Evolutionary conservation across 768 basidiomycete species (phyloP).

Genomic region (Boletales sp.): DNA sequence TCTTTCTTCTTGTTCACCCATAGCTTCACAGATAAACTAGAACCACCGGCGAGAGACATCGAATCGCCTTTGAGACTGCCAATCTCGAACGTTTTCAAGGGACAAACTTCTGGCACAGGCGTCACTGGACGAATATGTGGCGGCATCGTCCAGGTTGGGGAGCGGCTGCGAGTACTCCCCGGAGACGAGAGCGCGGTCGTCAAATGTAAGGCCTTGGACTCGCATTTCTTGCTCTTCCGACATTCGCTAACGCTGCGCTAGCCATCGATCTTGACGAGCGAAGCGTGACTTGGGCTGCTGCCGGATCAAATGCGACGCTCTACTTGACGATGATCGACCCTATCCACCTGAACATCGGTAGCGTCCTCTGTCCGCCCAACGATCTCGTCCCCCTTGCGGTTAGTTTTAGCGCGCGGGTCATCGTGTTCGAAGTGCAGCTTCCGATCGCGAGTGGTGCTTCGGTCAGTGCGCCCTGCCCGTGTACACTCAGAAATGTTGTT

Average conservation of each 20-base stretch:
- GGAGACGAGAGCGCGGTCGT: slow-evolving; percentile 89
- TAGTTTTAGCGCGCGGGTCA: slow-evolving; percentile 80
- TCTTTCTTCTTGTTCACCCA: not conserved
- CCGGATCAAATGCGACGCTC: slow-evolving; percentile 86
- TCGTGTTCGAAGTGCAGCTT: slow-evolving; percentile 88
- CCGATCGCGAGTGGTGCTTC: slow-evolving; percentile 87
- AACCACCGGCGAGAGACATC: slow-evolving; percentile 78
- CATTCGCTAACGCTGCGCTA: slow-evolving; percentile 28
- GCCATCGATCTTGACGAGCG: slow-evolving; percentile 85
- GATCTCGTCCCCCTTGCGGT: slow-evolving; percentile 74
- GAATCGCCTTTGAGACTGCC: slow-evolving; percentile 78
- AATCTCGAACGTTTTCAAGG: slow-evolving; percentile 93
- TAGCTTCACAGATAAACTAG: slow-evolving; percentile 62
- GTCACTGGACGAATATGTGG: slow-evolving; percentile 82
- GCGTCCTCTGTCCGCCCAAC: slow-evolving; percentile 75
- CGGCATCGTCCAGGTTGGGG: slow-evolving; percentile 90
- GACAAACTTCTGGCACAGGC: slow-evolving; percentile 71
- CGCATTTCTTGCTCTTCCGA: not conserved
- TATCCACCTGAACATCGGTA: slow-evolving; percentile 82
- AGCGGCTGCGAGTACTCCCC: slow-evolving; percentile 80
- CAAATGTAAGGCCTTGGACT: slow-evolving; percentile 43
- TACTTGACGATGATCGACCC: slow-evolving; percentile 83
- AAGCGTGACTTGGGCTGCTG: slow-evolving; percentile 79
- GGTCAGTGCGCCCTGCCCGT: slow-evolving; percentile 39
- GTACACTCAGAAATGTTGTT: not conserved